These are phyloP conservation scores for Prunella vulgaris DNA, from an alignment of 257 asterid genomes.

Conservation along the genomic window DNA sequence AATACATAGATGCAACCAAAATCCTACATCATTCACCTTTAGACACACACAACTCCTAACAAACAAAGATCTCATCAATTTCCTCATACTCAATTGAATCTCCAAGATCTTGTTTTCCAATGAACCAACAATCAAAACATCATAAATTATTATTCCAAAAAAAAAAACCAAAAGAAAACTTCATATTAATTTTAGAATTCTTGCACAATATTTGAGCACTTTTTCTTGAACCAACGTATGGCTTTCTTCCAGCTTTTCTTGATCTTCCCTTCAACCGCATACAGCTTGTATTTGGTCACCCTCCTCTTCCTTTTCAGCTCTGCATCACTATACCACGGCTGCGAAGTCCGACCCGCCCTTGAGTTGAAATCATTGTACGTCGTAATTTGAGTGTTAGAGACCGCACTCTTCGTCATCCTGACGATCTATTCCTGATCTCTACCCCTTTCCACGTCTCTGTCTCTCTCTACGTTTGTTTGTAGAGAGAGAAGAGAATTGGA, in stretches of 20 bases:
- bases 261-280: slow-evolving; percentile 61
- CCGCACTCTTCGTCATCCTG: not conserved
- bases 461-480: slow-evolving; percentile 2
- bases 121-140: not conserved
- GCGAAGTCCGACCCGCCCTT: not conserved
- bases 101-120: not conserved
- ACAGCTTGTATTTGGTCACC: slow-evolving; percentile 52
- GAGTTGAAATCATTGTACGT: slow-evolving; percentile 28
- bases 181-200: slow-evolving; percentile 21
- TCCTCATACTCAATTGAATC: not conserved
- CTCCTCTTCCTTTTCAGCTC: slow-evolving; percentile 62
- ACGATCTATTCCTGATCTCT: not conserved
- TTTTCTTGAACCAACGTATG: slow-evolving; percentile 55
- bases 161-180: not conserved
- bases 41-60: not conserved
- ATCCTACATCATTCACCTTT: not conserved
- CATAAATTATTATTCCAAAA: not conserved
- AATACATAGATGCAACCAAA: not conserved
- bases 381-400: not conserved
- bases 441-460: not conserved
- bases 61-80: not conserved
- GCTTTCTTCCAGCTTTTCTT: slow-evolving; percentile 48
- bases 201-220: slow-evolving; percentile 46
- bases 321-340: slow-evolving; percentile 36
- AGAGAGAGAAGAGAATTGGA: slow-evolving; percentile 22